A percentile compares a stretch with the other conserved stretches of the same genome.
Evolutionary conservation across 2,329 filamentous ascomycete genomes (phyloP).

Genomic region (Tolypocladium endophyticum): DNA sequence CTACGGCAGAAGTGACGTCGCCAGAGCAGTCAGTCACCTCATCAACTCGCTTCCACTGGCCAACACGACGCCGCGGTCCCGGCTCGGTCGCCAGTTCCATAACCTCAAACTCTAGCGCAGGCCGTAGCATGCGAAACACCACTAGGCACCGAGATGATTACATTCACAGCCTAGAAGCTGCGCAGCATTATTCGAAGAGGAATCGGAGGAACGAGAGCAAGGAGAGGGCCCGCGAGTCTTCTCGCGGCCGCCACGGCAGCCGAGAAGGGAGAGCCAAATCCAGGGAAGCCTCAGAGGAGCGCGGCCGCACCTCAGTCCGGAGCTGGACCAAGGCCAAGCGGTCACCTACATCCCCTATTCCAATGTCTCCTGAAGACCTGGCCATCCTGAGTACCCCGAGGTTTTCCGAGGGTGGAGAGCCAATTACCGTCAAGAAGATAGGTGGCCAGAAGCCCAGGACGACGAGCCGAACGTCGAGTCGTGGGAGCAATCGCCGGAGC

Average conservation of each 20-base stretch:
- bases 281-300: conserved; percentile 57
- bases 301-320: conserved; percentile 54
- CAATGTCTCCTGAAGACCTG: conserved; percentile 87
- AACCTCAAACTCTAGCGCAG: conserved; percentile 43
- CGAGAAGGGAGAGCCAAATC: conserved; percentile 39
- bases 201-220: conserved; percentile 44
- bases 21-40: conserved; percentile 45
- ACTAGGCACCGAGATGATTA: conserved; percentile 67
- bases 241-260: conserved; percentile 34
- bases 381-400: conserved; percentile 47
- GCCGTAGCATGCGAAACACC: conserved; percentile 38
- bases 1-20: conserved; percentile 42
- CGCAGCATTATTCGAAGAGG: conserved; percentile 50
- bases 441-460: conserved; percentile 18
- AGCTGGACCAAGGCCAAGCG: conserved; percentile 67
- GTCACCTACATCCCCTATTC: conserved; percentile 83
- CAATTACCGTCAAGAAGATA: conserved; percentile 34
- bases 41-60: conserved; percentile 45
- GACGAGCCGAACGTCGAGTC: conserved; percentile 39
- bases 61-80: conserved; percentile 39
- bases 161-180: conserved; percentile 75
- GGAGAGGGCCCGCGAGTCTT: conserved; percentile 31
- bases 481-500: conserved; percentile 35
- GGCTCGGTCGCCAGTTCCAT: conserved; percentile 47
- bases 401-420: conserved; percentile 23